These are phyloP conservation scores for Echeveria elegans DNA, from an alignment of 164 flowering plant species.

Conservation along the genomic window DNA sequence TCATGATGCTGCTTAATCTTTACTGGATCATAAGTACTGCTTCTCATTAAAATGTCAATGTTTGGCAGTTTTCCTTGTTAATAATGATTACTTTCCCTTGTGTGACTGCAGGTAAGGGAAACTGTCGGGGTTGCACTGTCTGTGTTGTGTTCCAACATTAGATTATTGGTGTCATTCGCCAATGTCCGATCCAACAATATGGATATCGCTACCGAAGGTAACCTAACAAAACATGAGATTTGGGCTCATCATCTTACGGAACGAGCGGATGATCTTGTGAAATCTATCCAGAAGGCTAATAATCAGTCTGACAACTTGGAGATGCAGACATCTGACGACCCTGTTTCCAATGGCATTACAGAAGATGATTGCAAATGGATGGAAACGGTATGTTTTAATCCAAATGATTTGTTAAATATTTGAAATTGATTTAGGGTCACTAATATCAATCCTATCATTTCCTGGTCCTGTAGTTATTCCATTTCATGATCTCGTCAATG, in stretches of 20 bases:
- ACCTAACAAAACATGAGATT: constrained; percentile 20
- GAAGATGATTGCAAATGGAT: constrained; percentile 83
- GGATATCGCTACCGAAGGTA: constrained; percentile 16
- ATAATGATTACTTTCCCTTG: constrained; percentile 12
- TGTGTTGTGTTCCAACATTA: constrained; percentile 80
- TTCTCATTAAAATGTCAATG: neutral
- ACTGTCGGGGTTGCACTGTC: constrained; percentile 84
- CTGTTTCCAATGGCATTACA: constrained; percentile 33
- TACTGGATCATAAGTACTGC: neutral
- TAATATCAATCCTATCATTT: constrained; percentile 9
- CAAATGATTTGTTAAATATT: neutral
- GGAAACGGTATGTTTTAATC: constrained; percentile 69
- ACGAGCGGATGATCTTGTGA: constrained; percentile 53
- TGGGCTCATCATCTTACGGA: constrained; percentile 52
- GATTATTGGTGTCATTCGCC: constrained; percentile 36
- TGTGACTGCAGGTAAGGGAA: constrained; percentile 69
- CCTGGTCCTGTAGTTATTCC: constrained; percentile 55
- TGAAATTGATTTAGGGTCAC: neutral
- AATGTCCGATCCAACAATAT: constrained; percentile 13
- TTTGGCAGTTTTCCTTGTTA: neutral
- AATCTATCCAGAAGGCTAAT: constrained; percentile 45
- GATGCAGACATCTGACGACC: constrained; percentile 24
- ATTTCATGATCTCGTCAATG: constrained; percentile 75
- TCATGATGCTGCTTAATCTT: neutral
- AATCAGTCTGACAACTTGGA: constrained; percentile 43